phyloP scores from a whole-genome alignment of 2,329 filamentous ascomycete genomes.

The Alternaria ventricosa region DNA sequence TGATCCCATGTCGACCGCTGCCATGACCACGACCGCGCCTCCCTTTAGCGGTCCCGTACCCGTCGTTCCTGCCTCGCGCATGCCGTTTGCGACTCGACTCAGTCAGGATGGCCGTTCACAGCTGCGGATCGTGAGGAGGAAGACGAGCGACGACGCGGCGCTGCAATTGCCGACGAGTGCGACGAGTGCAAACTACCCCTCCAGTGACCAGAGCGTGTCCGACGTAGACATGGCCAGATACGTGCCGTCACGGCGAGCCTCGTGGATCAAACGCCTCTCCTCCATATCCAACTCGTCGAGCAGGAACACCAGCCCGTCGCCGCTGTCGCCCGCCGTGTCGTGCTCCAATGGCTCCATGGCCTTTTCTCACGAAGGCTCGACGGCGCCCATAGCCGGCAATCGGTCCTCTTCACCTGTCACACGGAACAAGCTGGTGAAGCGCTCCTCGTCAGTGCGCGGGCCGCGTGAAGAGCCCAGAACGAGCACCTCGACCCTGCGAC shows the following conservation, averaged over 20 bases:
- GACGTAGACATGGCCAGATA: conserved; percentile 32
- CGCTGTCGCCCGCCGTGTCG: conserved; percentile 69
- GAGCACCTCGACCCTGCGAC: conserved; percentile 66
- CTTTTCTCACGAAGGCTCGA: conserved; percentile 61
- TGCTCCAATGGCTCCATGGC: conserved; percentile 66
- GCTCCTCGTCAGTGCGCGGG: conserved; percentile 64
- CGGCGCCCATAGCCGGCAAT: conserved; percentile 66
- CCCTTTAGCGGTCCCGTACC: conserved; percentile 33
- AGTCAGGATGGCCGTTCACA: conserved; percentile 40
- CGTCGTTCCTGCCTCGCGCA: conserved; percentile 32
- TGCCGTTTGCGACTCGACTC: conserved; percentile 30
- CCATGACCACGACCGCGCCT: conserved; percentile 32
- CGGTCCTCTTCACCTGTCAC: conserved; percentile 52
- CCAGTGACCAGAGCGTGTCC: conserved; percentile 31
- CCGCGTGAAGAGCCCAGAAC: conserved; percentile 54
- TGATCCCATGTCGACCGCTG: conserved; percentile 37
- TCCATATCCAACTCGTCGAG: conserved; percentile 70
- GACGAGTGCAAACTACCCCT: conserved; percentile 22
- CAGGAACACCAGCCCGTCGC: conserved; percentile 67
- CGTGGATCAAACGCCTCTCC: conserved; percentile 77
- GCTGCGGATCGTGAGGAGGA: conserved; percentile 43
- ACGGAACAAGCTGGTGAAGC: conserved; percentile 81
- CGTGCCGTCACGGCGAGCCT: conserved; percentile 54
- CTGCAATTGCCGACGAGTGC: conserved; percentile 24
- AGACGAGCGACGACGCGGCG: conserved; percentile 38